Base-by-base conservation (phyloP, 176 grass and related monocot genomes). In the Zizania latifolia region DNA sequence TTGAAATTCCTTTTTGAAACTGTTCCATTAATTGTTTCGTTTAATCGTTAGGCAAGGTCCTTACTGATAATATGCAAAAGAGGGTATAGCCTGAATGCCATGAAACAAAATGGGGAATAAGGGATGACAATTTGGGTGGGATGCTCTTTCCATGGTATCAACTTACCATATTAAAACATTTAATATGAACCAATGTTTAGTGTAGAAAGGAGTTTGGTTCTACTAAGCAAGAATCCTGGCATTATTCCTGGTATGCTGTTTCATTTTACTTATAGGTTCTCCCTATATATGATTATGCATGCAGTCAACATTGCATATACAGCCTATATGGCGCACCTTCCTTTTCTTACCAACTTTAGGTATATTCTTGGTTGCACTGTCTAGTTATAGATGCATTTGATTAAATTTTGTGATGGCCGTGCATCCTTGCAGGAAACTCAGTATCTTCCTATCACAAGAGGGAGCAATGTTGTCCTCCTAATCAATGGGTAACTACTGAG, bases 361-460 rank as follows among this genome's bases (percentile, higher is more conserved):
- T 51, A 21, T 19, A 21, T 51, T 51, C 1, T 72, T 73, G 70
- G 62, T 64, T 62, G 6, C 75, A 62, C 29, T 43, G 35, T 36
- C 65, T 77, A 61, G 23, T 74, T 80, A 46, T 73, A 45, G 31
- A 30, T 38, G 55, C 59, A 28, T 53, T 50, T 57, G 1, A 28
- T 54, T 79, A 57, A 70, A 80, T 72, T 80, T 17, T 84, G 36
- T 54, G 72, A 73, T 73, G 39, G 73, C 78, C 19, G 72, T 71
- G 72, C 61, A 66, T 89, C 28, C 21, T 77, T 85, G 62, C 89
- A 99, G 96, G 96, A 99, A 94, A 99, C 92, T 46, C 82, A 86
- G 65, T 99, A 99, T 80, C 84, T 99, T 89, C 92, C 92, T 80
- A 86, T 99, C 76, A 95, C 89, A 83, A 92, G 96, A 80, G 96